Base-by-base conservation (phyloP, 2,329 filamentous ascomycete genomes). In the Salinomyces thailandicus region DNA sequence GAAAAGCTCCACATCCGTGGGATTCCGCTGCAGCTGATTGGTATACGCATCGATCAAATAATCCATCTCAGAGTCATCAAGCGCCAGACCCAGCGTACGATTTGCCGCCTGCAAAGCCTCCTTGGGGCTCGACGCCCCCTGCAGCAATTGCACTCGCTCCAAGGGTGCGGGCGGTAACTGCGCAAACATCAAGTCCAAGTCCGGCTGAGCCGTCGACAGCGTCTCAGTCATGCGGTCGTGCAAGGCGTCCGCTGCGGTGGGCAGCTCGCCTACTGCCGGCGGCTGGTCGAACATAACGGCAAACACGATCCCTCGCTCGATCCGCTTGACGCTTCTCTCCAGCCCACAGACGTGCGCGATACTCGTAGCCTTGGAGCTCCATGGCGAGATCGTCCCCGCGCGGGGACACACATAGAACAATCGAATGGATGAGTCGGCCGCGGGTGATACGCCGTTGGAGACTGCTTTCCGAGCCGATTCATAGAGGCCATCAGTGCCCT, bases 201-300 rank as follows among this genome's bases (percentile, higher is more conserved):
- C 74, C 4, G 86, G 89, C 36, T 75, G 68, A 14, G 70, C 64
- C 20, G 72, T 63, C 49, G 72, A 73, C 45, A 95, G 77, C 31
- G 73, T 76, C 67, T 96, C 86, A 14, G 91, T 98, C 91, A 98
- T 98, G 39, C 89, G 81, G 63, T 98, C 91, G 62, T 93, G 77
- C 33, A 96, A 68, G 31, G 79, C 60, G 61, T 95, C 81, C 41
- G 74, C 71, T n/a, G n/a, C n/a, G 54, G 79, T 72, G 26, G 68
- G 67, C 47, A 77, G 64, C 48, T 69, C 54, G 43, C 72, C 61
- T 49, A 70, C 61, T 33, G 65, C 62, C 29, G 68, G 61, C 27
- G 65, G 50, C 12, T 48, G 29, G 33, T 75, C 73, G 57, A 79
- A 75, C 50, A 47, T 67, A 51, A 81, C 71, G 49, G 78, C 79